Conservation (phyloP, 768 basidiomycete species). For the Tylopilus sp. region DNA sequence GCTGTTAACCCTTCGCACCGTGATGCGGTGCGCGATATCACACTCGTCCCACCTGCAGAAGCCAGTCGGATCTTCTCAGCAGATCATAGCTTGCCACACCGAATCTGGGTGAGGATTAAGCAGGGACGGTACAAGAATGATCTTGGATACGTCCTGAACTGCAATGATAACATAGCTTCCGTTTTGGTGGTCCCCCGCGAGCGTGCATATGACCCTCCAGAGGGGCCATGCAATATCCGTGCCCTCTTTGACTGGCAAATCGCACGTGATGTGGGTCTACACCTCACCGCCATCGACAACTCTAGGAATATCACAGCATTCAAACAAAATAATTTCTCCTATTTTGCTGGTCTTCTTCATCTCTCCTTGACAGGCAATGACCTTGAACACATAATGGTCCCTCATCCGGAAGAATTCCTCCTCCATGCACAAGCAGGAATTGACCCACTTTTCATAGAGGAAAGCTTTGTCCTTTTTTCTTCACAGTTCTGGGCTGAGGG, state of each 20-base stretch:
- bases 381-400: neutral
- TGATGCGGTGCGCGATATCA: neutral
- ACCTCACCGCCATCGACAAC: neutral
- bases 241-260: no score
- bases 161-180: no score
- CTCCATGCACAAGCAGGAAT: neutral
- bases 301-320: neutral
- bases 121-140: neutral
- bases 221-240: no score
- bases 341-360: no score
- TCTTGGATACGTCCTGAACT: neutral
- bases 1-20: neutral
- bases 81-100: neutral
- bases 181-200: no score
- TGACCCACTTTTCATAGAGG: neutral
- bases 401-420: neutral
- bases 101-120: neutral
- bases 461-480: neutral
- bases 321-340: neutral
- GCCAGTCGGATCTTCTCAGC: neutral
- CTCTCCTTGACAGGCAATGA: neutral
- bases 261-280: neutral
- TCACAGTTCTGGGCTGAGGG: no score
- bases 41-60: neutral
- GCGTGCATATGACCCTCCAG: no score